phyloP scores from a whole-genome alignment of 495 filamentous ascomycete genomes.

The Opeltia flavorubescens region DNA sequence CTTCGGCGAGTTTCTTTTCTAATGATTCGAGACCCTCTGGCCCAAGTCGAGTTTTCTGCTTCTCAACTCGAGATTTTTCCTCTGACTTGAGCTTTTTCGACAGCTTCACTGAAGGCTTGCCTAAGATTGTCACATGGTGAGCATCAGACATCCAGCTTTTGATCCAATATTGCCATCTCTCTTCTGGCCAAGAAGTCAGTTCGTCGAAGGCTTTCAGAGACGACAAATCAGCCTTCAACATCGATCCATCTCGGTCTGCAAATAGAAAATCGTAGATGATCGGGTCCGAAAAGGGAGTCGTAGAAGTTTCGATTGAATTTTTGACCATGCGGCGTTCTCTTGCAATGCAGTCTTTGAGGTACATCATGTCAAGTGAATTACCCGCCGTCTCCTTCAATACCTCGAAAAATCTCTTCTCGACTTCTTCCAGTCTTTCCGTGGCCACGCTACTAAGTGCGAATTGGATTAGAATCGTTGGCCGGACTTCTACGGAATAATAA shows the following conservation, averaged over 20 bases:
- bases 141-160: conserved; percentile 77
- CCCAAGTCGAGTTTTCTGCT: conserved; percentile 46
- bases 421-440: conserved; percentile 67
- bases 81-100: conserved; percentile 59
- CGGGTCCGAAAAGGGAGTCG: conserved; percentile 58
- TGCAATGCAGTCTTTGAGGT: conserved; percentile 72
- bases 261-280: conserved; percentile 88
- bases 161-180: conserved; percentile 70
- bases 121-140: conserved; percentile 72
- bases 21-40: conserved; percentile 55
- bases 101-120: conserved; percentile 60
- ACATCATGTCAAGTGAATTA: conserved; percentile 74
- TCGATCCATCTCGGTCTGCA: conserved; percentile 71
- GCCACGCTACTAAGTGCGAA: conserved; percentile 73
- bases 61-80: conserved; percentile 42
- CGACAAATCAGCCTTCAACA: conserved; percentile 48
- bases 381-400: conserved; percentile 64
- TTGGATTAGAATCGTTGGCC: conserved; percentile 71
- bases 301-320: conserved; percentile 62
- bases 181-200: conserved; percentile 66
- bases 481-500: conserved; percentile 55
- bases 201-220: conserved; percentile 59
- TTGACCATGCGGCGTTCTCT: conserved; percentile 66
- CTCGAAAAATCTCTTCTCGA: conserved; percentile 74
- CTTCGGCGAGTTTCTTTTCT: conserved; percentile 60